phyloP scores from a whole-genome alignment of 73 alveolate species.

The Tetrahymena thermophila region DNA sequence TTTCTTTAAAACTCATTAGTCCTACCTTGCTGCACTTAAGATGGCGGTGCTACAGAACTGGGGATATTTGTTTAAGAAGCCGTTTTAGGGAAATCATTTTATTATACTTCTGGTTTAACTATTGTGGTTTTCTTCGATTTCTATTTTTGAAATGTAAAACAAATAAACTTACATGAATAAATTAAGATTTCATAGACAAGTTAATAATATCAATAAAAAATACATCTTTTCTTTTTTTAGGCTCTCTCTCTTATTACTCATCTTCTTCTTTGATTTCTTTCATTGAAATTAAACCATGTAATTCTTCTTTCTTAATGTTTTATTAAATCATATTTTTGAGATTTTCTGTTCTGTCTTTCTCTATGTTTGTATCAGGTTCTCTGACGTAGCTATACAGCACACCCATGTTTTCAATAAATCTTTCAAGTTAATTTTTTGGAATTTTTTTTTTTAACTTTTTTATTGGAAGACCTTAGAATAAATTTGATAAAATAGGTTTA shows the following conservation, averaged over 20 bases:
- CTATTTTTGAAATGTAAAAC: not conserved
- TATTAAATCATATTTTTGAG: not conserved
- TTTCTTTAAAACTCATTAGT: not conserved
- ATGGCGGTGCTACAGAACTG: not conserved
- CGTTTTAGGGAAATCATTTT: not conserved
- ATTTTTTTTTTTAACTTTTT: not conserved
- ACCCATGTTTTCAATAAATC: not conserved
- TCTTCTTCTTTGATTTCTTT: not conserved
- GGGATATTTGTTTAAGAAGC: not conserved
- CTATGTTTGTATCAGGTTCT: not conserved
- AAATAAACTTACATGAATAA: not conserved
- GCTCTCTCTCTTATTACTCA: not conserved
- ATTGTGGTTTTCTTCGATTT: not conserved
- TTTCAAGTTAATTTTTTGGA: not conserved
- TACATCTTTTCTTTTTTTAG: not conserved
- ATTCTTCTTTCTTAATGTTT: not conserved
- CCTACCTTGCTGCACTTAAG: not conserved
- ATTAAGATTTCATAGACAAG: no score
- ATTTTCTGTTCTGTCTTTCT: not conserved
- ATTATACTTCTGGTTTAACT: not conserved
- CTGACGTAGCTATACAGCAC: not conserved
- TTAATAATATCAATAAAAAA: not conserved
- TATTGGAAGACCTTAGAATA: not conserved
- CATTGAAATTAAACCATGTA: not conserved
- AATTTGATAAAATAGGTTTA: not conserved